Conservation (phyloP, 169 alveolate species). For the Plasmodium cynomolgi region DNA sequence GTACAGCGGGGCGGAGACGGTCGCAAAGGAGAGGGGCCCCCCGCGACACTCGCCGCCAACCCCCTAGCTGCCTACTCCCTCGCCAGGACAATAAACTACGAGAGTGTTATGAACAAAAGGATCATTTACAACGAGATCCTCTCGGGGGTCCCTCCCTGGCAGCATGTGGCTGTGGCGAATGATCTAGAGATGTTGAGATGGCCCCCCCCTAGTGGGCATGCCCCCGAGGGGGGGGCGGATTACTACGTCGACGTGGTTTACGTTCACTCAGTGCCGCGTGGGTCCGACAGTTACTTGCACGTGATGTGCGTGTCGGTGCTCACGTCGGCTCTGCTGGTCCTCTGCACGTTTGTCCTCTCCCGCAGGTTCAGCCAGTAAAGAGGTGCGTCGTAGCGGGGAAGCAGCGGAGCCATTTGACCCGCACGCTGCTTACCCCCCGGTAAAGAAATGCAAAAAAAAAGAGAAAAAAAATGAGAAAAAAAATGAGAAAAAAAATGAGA, state of each 20-base stretch:
- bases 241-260: constrained; percentile 7
- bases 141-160: not conserved
- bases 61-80: not conserved
- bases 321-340: not conserved
- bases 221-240: not conserved
- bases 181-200: not conserved
- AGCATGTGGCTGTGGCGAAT: not conserved
- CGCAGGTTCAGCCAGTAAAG: not conserved
- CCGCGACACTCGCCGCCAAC: not conserved
- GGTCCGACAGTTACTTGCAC: not conserved
- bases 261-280: constrained; percentile 42
- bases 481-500: too few species aligned
- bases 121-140: constrained; percentile 13
- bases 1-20: not conserved
- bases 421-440: not conserved
- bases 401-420: not conserved
- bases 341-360: constrained; percentile 19
- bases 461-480: not conserved
- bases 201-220: not conserved
- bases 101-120: not conserved
- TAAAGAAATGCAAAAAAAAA: too few species aligned
- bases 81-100: not conserved
- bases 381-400: not conserved
- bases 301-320: constrained; percentile 2
- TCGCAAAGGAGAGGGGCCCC: not conserved